phyloP scores from a whole-genome alignment of 1,284 basidiomycete species.

The Puccinia polysora region DNA sequence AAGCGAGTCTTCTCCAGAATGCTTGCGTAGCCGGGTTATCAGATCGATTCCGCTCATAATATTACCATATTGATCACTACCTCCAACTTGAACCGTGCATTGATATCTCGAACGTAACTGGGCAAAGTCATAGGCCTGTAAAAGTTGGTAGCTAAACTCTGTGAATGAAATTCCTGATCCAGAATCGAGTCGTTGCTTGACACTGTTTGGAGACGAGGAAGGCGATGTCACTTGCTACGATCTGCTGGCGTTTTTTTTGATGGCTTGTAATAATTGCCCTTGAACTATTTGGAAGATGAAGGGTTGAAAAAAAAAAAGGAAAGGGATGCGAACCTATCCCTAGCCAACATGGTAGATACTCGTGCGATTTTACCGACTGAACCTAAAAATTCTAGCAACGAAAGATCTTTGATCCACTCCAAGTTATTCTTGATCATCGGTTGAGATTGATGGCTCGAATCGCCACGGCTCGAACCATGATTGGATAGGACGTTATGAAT shows the following conservation, averaged over 20 bases:
- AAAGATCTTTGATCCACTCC: conserved; percentile 71
- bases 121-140: conserved; percentile 94
- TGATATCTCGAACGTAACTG: conserved; percentile 64
- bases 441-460: conserved; percentile 49
- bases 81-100: conserved; percentile 87
- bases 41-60: conserved; percentile 87
- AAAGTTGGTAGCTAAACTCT: conserved; percentile 93
- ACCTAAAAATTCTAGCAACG: conserved; percentile 77
- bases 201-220: conserved; percentile 57
- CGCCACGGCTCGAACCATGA: conserved; percentile 47
- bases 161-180: conserved; percentile 85
- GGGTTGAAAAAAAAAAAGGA: not conserved
- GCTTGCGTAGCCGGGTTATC: conserved; percentile 55
- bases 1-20: conserved; percentile 36
- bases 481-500: conserved; percentile 55
- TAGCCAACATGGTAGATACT: conserved; percentile 81
- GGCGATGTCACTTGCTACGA: conserved; percentile 23
- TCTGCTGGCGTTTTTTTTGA: not conserved
- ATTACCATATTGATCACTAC: conserved; percentile 99
- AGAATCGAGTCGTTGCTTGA: conserved; percentile 67
- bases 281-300: not conserved
- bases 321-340: conserved; percentile 67
- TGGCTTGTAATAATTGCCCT: not conserved
- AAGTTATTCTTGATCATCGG: conserved; percentile 71
- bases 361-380: conserved; percentile 74